These are phyloP conservation scores for Dalechampia spathulata DNA, from an alignment of 441 rosid genomes.

Conservation along the genomic window DNA sequence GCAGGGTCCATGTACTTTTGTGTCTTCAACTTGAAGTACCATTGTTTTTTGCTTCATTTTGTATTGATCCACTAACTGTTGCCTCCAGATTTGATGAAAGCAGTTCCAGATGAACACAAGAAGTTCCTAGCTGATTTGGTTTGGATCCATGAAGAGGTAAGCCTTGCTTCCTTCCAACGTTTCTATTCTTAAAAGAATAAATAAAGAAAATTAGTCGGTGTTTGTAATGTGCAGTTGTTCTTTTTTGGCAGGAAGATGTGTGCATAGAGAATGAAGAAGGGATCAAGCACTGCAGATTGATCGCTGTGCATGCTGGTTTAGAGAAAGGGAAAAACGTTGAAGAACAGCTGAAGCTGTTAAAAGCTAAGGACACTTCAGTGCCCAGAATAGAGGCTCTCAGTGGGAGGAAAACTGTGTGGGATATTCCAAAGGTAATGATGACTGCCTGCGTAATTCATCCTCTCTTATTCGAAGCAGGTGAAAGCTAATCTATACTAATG, in stretches of 20 bases:
- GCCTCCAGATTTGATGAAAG: slow-evolving; percentile 66
- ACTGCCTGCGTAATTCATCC: too few relatives aligned
- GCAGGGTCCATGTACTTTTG: too few relatives aligned
- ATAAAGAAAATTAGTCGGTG: neutral
- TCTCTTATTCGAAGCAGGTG: too few relatives aligned
- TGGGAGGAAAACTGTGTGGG: slow-evolving; percentile 75
- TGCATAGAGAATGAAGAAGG: slow-evolving; percentile 44
- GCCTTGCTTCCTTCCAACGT: neutral
- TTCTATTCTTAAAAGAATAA: neutral
- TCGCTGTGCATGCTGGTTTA: slow-evolving; percentile 78
- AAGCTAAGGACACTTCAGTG: slow-evolving; percentile 49
- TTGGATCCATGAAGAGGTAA: slow-evolving; percentile 85
- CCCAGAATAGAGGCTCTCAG: slow-evolving; percentile 53
- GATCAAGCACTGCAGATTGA: slow-evolving; percentile 49
- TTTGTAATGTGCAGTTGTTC: neutral
- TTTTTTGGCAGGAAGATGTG: slow-evolving; percentile 59
- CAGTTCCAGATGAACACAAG: slow-evolving; percentile 75
- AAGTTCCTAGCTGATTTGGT: slow-evolving; percentile 68
- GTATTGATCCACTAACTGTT: too few relatives aligned
- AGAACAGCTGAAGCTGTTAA: slow-evolving; percentile 52
- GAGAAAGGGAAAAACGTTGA: slow-evolving; percentile 46
- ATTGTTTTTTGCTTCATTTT: too few relatives aligned
- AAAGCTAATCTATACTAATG: too few relatives aligned
- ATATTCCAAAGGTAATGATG: slow-evolving; percentile 83
- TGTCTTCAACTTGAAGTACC: too few relatives aligned